Evolutionary conservation across 306 rosid genomes (phyloP).

Genomic region (Lupinus albus): DNA sequence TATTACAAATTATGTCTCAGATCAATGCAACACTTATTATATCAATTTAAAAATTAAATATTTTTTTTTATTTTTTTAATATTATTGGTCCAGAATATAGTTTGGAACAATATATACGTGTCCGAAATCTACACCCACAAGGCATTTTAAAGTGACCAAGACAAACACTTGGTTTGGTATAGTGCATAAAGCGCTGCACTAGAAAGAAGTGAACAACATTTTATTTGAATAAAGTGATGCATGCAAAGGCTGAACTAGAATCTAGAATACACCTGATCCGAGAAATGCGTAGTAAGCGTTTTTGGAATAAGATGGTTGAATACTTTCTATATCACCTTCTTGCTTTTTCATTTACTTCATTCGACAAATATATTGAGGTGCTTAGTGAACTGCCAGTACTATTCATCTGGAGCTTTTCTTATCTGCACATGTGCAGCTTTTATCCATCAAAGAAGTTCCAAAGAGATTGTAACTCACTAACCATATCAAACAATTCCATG

Average conservation of each 20-base stretch:
- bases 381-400: conserved; percentile 24
- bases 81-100: no score
- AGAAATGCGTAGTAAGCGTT: not conserved
- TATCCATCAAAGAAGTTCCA: conserved; percentile 21
- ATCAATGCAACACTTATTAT: no score
- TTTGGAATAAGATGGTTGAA: conserved; percentile 31
- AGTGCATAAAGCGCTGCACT: conserved; percentile 1
- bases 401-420: conserved; percentile 15
- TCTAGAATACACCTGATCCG: not conserved
- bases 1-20: no score
- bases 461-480: not conserved
- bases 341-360: not conserved
- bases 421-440: conserved; percentile 17
- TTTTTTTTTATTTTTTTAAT: no score
- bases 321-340: not conserved
- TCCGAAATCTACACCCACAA: no score
- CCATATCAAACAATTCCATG: not conserved
- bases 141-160: no score
- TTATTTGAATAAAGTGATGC: not conserved
- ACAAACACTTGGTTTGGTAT: conserved; percentile 13
- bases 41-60: no score
- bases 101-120: no score
- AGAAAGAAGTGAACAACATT: conserved; percentile 13
- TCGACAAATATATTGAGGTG: not conserved
- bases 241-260: conserved; percentile 33